Base-by-base conservation (phyloP, 352 stramenopile genomes). In the Thalassiosira livingstoniorum region DNA sequence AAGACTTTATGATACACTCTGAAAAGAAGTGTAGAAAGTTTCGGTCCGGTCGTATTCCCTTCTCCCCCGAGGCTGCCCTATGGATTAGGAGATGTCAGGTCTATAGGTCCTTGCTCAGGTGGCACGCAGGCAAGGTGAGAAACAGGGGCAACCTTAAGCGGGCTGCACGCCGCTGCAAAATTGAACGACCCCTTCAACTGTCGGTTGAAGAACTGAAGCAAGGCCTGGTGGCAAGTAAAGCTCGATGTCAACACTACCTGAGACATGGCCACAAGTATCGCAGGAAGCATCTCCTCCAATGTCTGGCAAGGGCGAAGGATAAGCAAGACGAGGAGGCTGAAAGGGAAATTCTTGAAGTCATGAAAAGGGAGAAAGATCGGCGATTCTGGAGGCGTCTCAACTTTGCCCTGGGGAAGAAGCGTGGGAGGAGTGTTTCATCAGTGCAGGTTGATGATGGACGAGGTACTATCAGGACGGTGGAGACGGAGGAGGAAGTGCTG, bases 321-420 rank as follows among this genome's bases (percentile, higher is more conserved):
- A 62, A 62, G 54, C 5, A 35, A 21, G n/a, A 62, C 37, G n/a
- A n/a, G 23, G 43, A 27, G 63, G 47, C 42, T 25, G 42, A 60
- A 34, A 62, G 29, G 29, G n/a, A 73, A 29, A 73, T 61, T 27
- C 27, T 73, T 11, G 64, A 31, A 1, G 15, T 73, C 5, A 61
- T 73, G 7, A 10, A 73, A 43, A 39, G 45, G 18, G 64, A 73
- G 32, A 73, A 73, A 35, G 25, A 73, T n/a, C 27, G 64, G 53
- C 15, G 13, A 2, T 73, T 73, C n/a, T 73, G 64, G 64, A 2
- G 42, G 29, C 42, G 43, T 1, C 7, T 73, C 3, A 57, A 58
- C n/a, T 61, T 27, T 4, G 3, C 42, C 2, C 27, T 73, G 27
- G 31, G 25, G 43, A 60, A 73, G 43, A 29, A 23, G 5, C 27